Conservation (phyloP, 140 eudicot species). For the Ambrosia hybrid region DNA sequence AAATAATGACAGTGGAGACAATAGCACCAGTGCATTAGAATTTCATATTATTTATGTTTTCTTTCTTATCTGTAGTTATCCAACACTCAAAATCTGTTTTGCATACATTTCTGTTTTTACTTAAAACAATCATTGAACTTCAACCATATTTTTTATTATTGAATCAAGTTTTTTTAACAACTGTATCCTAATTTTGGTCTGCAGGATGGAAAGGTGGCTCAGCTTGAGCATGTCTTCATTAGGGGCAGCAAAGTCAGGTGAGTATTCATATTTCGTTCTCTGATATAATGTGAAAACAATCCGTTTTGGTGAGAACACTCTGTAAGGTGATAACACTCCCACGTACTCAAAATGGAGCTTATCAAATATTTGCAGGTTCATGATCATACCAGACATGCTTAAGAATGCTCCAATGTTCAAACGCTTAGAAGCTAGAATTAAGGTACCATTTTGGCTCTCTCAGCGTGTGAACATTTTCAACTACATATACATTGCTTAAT, state of each 20-base stretch:
- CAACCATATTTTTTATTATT: neutral
- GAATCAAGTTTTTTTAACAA: neutral
- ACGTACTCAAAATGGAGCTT: neutral
- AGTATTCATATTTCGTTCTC: neutral
- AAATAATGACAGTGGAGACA: neutral
- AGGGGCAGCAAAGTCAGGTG: constrained; percentile 96
- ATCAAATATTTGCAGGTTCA: constrained; percentile 50
- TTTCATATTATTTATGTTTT: no score
- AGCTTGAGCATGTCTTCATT: constrained; percentile 85
- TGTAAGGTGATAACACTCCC: no score
- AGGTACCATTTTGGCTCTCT: constrained; percentile 46
- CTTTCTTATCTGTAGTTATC: neutral
- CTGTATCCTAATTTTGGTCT: constrained; percentile 6
- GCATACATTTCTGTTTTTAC: neutral
- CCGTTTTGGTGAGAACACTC: no score
- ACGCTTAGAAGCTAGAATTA: constrained; percentile 82
- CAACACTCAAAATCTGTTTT: neutral
- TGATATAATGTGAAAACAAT: neutral
- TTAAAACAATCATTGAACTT: neutral
- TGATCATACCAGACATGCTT: constrained; percentile 94
- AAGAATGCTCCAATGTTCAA: constrained; percentile 98
- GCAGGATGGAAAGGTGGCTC: constrained; percentile 89
- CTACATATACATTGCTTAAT: neutral
- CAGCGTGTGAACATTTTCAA: neutral
- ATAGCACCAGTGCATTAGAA: neutral